phyloP scores from a whole-genome alignment of 2,329 filamentous ascomycete genomes.

The Catunica adiposa region DNA sequence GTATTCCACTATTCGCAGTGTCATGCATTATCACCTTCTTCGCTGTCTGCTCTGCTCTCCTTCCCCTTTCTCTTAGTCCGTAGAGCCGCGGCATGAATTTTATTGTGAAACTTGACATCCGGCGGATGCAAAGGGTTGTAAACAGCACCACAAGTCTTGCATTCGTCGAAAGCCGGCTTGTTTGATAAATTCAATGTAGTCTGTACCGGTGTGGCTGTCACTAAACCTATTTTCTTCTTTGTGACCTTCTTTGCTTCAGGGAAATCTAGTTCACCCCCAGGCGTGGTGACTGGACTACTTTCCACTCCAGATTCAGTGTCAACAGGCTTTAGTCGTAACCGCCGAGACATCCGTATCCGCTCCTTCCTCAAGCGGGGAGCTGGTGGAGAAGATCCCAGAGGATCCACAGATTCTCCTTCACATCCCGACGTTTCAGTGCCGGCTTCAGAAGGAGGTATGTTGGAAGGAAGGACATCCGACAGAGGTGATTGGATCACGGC shows the following conservation, averaged over 20 bases:
- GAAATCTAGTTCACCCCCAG: neutral
- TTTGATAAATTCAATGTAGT: slow-evolving; percentile 30
- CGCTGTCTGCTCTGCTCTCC: neutral
- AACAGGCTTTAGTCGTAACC: slow-evolving; percentile 3
- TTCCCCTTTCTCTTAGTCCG: slow-evolving; percentile 18
- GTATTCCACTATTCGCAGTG: too few relatives aligned
- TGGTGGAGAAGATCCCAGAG: neutral
- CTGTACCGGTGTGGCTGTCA: slow-evolving; percentile 19
- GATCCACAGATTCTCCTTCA: neutral
- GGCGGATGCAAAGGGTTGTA: slow-evolving; percentile 29
- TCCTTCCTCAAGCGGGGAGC: neutral
- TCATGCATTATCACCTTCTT: neutral
- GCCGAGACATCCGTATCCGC: neutral
- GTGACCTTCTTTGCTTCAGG: neutral
- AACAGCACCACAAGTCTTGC: slow-evolving; percentile 27
- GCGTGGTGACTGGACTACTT: neutral
- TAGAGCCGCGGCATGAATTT: slow-evolving; percentile 24
- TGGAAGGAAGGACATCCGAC: neutral
- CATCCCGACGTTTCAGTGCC: neutral
- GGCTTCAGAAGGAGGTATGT: neutral
- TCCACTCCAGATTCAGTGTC: neutral
- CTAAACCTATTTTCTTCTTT: neutral
- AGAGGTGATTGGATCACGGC: slow-evolving; percentile 3
- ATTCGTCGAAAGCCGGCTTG: slow-evolving; percentile 27
- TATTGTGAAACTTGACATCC: slow-evolving; percentile 28